A percentile compares a stretch with the other conserved stretches of the same genome.
These are phyloP conservation scores for Licmophora abbreviata DNA, from an alignment of 108 stramenopile genomes.

Conservation along the genomic window DNA sequence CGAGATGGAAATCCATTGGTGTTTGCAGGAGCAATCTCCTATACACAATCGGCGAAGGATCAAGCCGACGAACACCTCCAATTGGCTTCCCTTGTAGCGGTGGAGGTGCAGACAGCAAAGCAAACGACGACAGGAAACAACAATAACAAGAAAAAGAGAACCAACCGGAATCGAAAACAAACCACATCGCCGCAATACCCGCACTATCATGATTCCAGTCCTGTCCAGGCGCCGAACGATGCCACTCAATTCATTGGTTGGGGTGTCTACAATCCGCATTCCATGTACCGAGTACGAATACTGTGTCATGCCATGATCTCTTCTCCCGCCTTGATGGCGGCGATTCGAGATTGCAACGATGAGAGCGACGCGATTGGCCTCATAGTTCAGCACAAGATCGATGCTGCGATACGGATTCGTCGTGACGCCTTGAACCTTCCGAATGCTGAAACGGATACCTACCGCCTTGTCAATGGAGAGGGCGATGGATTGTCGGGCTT, in stretches of 20 bases:
- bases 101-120: conserved; percentile 12
- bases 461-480: conserved; percentile 89
- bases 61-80: conserved; percentile 39
- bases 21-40: conserved; percentile 55
- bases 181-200: conserved; percentile 6
- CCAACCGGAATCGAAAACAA: conserved; percentile 12
- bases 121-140: background rate
- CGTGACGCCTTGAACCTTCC: conserved; percentile 16
- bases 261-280: conserved; percentile 75
- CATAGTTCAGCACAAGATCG: conserved; percentile 52
- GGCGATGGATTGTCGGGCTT: conserved; percentile 89
- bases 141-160: conserved; percentile 10
- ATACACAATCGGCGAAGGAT: conserved; percentile 35
- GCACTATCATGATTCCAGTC: conserved; percentile 21
- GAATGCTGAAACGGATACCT: conserved; percentile 56
- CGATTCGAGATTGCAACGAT: conserved; percentile 4
- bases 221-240: conserved; percentile 1
- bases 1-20: conserved; percentile 69
- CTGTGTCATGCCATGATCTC: conserved; percentile 43
- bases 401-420: conserved; percentile 47
- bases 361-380: conserved; percentile 12
- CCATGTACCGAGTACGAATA: conserved; percentile 77
- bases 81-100: background rate
- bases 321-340: conserved; percentile 6
- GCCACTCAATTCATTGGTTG: conserved; percentile 55